Conservation (phyloP, 2,329 filamentous ascomycete species). For the Fusarium floridanum region DNA sequence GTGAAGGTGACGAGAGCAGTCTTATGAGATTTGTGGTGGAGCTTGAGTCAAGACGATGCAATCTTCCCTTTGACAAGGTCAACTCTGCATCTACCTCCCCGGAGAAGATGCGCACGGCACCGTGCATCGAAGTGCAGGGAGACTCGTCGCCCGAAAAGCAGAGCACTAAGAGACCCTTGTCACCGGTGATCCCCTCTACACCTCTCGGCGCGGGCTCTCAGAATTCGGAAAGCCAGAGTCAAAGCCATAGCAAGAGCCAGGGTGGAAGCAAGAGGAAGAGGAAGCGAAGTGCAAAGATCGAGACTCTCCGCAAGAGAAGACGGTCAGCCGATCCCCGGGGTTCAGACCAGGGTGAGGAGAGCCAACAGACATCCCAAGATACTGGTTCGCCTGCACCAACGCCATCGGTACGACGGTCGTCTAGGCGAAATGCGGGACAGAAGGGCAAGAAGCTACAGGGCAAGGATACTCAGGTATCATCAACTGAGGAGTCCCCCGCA, state of each 20-base stretch:
- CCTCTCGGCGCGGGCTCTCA: constrained; percentile 30
- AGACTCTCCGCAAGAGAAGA: constrained; percentile 48
- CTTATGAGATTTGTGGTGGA: constrained; percentile 64
- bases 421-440: constrained; percentile 39
- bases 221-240: constrained; percentile 17
- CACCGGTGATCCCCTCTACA: constrained; percentile 43
- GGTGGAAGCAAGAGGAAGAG: constrained; percentile 49
- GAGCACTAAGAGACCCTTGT: constrained; percentile 22
- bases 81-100: constrained; percentile 31
- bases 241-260: constrained; percentile 22
- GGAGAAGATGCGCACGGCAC: constrained; percentile 24
- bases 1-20: constrained; percentile 61
- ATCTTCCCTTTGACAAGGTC: constrained; percentile 39
- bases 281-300: constrained; percentile 40
- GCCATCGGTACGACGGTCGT: constrained; percentile 40
- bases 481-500: constrained; percentile 17
- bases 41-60: constrained; percentile 58
- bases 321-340: constrained; percentile 39
- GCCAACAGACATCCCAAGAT: constrained; percentile 36
- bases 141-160: constrained; percentile 38
- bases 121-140: constrained; percentile 40
- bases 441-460: constrained; percentile 28
- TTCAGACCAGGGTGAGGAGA: constrained; percentile 31
- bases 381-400: constrained; percentile 31
- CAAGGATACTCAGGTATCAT: constrained; percentile 22